Conservation (phyloP, 352 stramenopile species). For the Pythium dissimile region DNA sequence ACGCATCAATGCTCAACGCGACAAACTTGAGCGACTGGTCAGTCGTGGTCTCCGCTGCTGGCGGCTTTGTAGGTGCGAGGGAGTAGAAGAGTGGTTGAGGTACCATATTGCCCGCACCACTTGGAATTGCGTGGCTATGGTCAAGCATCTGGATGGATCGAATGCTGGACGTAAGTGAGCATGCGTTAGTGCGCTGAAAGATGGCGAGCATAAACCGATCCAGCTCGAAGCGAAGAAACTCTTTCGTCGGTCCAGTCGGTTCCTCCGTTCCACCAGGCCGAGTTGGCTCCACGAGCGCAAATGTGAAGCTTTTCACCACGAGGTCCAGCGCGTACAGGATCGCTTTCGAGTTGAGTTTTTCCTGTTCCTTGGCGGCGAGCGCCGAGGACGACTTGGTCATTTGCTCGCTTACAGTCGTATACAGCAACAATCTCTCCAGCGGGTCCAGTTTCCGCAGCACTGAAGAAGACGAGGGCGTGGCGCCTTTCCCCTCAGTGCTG, state of each 20-base stretch:
- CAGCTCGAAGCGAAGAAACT: constrained; percentile 72
- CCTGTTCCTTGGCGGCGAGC: constrained; percentile 39
- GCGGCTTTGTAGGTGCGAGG: constrained; percentile 5
- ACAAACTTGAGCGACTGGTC: constrained; percentile 23
- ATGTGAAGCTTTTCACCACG: constrained; percentile 52
- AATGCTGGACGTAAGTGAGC: constrained; percentile 54
- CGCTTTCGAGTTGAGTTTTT: constrained; percentile 44
- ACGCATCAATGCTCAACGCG: constrained; percentile 53
- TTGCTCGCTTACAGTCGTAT: constrained; percentile 51
- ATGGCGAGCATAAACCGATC: constrained; percentile 61
- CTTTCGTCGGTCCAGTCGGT: constrained; percentile 18
- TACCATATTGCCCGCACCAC: not conserved
- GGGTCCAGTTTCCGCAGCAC: constrained; percentile 29
- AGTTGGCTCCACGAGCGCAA: constrained; percentile 33
- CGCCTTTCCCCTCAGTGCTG: constrained; percentile 4
- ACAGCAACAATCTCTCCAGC: constrained; percentile 51
- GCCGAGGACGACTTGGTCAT: constrained; percentile 52
- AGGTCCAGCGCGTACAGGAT: constrained; percentile 68
- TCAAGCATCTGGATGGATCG: constrained; percentile 63
- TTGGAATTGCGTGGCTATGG: constrained; percentile 37
- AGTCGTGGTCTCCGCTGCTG: not conserved
- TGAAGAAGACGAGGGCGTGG: constrained; percentile 7
- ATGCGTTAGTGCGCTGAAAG: constrained; percentile 51
- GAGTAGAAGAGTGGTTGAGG: constrained; percentile 43
- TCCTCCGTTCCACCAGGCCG: not conserved